A percentile compares a stretch with the other conserved stretches of the same genome.
phyloP scores from a whole-genome alignment of 2,329 filamentous ascomycete species.

The Trichocomaceae sp. region DNA sequence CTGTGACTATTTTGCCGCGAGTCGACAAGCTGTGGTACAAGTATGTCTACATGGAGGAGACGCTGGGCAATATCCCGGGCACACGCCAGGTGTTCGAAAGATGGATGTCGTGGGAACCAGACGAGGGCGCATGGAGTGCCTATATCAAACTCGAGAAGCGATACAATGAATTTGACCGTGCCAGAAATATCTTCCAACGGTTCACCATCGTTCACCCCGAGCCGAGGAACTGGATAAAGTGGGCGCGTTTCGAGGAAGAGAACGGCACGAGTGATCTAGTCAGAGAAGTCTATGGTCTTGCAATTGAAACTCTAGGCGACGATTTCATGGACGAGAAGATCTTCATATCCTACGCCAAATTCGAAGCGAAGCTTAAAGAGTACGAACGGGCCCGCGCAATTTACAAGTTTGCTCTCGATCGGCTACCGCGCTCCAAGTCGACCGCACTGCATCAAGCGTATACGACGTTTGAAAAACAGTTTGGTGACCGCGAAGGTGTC shows the following conservation, averaged over 20 bases:
- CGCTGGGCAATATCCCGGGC: constrained; percentile 85
- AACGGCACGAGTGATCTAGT: constrained; percentile 87
- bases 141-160: constrained; percentile 97
- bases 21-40: constrained; percentile 99
- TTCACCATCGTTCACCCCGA: constrained; percentile 93
- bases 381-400: constrained; percentile 90
- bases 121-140: constrained; percentile 89
- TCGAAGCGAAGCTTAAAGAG: constrained; percentile 90
- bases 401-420: constrained; percentile 93
- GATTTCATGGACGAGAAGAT: constrained; percentile 94
- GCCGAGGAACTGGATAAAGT: constrained; percentile 96
- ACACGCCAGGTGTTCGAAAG: constrained; percentile 92
- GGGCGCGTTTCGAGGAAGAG: constrained; percentile 95
- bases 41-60: constrained; percentile 98
- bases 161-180: constrained; percentile 84
- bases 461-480: constrained; percentile 97
- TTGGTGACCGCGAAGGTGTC: constrained; percentile 84
- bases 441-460: constrained; percentile 84
- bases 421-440: constrained; percentile 80
- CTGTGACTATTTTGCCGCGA: constrained; percentile 83
- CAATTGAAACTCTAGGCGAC: constrained; percentile 83
- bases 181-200: constrained; percentile 79
- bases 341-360: constrained; percentile 92
- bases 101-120: constrained; percentile 98
- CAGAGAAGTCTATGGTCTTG: constrained; percentile 80